A percentile compares a stretch with the other conserved stretches of the same genome.
phyloP scores from a whole-genome alignment of 768 basidiomycete species.

The Termitomyces sp. region DNA sequence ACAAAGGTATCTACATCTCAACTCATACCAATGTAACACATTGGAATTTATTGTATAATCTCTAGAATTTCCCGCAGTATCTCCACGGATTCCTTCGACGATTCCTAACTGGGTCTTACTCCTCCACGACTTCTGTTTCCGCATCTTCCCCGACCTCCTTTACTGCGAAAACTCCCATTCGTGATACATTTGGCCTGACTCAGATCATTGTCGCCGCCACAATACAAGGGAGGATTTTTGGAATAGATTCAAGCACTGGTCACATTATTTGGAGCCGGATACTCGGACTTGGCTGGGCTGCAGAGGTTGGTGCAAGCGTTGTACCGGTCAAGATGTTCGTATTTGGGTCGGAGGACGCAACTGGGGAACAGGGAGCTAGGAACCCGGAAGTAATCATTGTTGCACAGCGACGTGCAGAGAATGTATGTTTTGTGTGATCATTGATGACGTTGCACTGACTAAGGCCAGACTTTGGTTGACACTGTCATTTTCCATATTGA shows the following conservation, averaged over 20 bases:
- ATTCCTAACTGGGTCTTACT: constrained; percentile 66
- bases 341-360: constrained; percentile 39
- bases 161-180: constrained; percentile 26
- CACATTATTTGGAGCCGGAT: constrained; percentile 74
- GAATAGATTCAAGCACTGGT: constrained; percentile 76
- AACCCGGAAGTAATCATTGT: constrained; percentile 58
- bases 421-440: constrained; percentile 35
- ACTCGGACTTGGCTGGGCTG: constrained; percentile 68
- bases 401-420: constrained; percentile 53
- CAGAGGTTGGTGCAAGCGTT: constrained; percentile 46
- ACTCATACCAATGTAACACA: not conserved
- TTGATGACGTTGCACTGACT: constrained; percentile 3
- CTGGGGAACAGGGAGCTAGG: constrained; percentile 14
- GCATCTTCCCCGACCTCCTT: not conserved
- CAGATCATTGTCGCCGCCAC: constrained; percentile 78
- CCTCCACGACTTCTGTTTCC: constrained; percentile 35
- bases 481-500: constrained; percentile 76
- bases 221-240: constrained; percentile 69
- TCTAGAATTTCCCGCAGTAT: constrained; percentile 72
- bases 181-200: constrained; percentile 83
- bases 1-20: constrained; percentile 39
- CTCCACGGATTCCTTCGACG: constrained; percentile 59
- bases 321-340: constrained; percentile 59
- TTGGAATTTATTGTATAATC: constrained; percentile 15
- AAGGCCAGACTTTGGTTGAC: constrained; percentile 48